Evolutionary conservation across 371 early-diverging fungal genomes (phyloP), one percentile per base, ranked within the genome.

Genomic region (Mortierella sp.): DNA sequence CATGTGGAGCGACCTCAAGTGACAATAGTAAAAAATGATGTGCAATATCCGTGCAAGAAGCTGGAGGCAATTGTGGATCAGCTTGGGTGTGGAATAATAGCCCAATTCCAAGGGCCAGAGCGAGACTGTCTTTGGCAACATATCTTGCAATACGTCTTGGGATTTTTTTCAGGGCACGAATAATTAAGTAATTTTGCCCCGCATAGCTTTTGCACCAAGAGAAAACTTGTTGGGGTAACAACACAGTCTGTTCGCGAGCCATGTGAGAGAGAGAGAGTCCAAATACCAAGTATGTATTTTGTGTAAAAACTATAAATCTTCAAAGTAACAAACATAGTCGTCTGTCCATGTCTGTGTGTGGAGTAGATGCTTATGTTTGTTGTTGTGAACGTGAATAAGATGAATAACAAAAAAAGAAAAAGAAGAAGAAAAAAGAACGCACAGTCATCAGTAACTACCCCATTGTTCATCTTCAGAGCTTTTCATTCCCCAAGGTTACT

Each of bases 191-290:
- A 10, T 39, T 4, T 39, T 39, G 39, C 39, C 39, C 10, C 10
- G 39, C 39, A 39, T 39, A 39, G 39, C 39, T 39, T n/a, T 39
- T 39, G 10, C 39, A 30, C 5, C 3, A 9, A 11, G 32, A 52
- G 35, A 65, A 65, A 64, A 70, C 11, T 63, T 55, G 70, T 70
- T 70, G 70, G 70, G 63, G 64, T 47, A 70, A 68, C 32, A 32
- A 47, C 22, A 22, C 20, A 24, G 57, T 37, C 28, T 45, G 28
- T 47, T 47, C n/a, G 37, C 49, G 55, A 62, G 26, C 72, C 72
- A 71, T 71, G 72, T 71, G 72, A 71, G 70, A 70, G 72, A 60
- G 60, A 43, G 26, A 12, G 2, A 18, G 11, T n/a, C 58, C 10
- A 1, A 30, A 58, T 5, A 28, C 26, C 12, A n/a, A n/a, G 12